Evolutionary conservation across 768 basidiomycete genomes (phyloP), one percentile per base, ranked within the genome.

Genomic region (Dictyophora rubrovolvata): DNA sequence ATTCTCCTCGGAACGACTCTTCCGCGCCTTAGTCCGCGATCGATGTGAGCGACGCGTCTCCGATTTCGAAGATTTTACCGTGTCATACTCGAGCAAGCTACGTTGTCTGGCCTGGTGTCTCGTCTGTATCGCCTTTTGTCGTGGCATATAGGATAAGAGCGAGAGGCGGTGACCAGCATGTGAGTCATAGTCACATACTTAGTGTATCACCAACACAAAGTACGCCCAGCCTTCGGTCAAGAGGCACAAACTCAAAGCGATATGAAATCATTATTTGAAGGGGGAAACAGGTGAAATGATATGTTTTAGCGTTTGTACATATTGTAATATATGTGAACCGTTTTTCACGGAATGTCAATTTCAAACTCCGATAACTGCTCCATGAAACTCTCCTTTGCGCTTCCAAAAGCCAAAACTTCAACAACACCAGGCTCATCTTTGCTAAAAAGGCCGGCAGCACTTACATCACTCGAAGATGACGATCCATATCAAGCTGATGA

Each of bases 301-400:
- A 28, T 28, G 7, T 28, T 7, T 28, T 7, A 28, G 7, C 28
- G 28, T 28, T 28, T 28, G 28, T 3, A 28, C 28, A 28, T 7
- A 7, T 7, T 2, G 2, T 2, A 28, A 28, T 28, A 28, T 28
- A 28, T 28, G 28, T 28, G 28, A 12, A 12, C 11, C 12, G 42
- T 14, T 2, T 42, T n/a, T 12, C 14, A 42, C 42, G 12, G 12
- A n/a, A 42, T 42, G n/a, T n/a, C n/a, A 14, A 42, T 42, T 42
- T 14, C n/a, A 42, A 42, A 42, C 42, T 12, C n/a, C 14, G n/a
- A 42, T 42, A 2, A 14, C 11, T 42, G 42, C 33, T 28, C 28
- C 11, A 90, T 91, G 89, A 95, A 94, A 74, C 79, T 96, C 72
- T 93, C 92, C 65, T 89, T 96, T 77, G 85, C 93, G 46, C 80